phyloP scores from a whole-genome alignment of 805 yeast genomes.

The Saccharomycopsis selenospora region DNA sequence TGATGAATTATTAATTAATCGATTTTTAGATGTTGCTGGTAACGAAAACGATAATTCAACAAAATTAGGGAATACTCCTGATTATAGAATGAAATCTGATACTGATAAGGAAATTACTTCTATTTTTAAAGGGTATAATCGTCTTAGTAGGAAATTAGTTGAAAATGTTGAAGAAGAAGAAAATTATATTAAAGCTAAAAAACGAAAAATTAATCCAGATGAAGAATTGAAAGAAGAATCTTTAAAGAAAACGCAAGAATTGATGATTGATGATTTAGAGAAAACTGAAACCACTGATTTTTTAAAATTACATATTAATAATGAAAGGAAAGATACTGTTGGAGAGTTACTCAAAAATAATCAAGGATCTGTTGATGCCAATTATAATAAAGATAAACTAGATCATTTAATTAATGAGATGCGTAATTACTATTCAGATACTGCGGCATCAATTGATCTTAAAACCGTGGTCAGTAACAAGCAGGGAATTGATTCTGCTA shows the following conservation, averaged over 20 bases:
- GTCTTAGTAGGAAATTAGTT: conserved; percentile 77
- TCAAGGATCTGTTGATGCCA: not conserved
- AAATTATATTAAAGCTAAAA: conserved; percentile 30
- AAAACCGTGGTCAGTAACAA: conserved; percentile 23
- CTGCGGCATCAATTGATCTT: conserved; percentile 8
- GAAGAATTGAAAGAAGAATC: conserved; percentile 32
- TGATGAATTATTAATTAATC: conserved; percentile 44
- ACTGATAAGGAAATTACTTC: conserved; percentile 49
- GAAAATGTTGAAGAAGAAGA: conserved; percentile 39
- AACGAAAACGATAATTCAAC: conserved; percentile 77
- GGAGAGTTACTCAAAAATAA: conserved; percentile 1
- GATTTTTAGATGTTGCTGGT: conserved; percentile 71
- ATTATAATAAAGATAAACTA: not conserved
- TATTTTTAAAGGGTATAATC: conserved; percentile 81
- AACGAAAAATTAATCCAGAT: conserved; percentile 21
- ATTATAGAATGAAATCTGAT: conserved; percentile 73
- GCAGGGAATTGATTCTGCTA: conserved; percentile 28
- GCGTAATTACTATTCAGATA: not conserved
- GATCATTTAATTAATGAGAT: not conserved
- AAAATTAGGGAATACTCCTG: conserved; percentile 73
- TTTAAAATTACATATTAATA: conserved; percentile 39
- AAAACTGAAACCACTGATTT: conserved; percentile 42
- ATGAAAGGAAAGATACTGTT: conserved; percentile 13
- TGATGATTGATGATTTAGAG: conserved; percentile 46
- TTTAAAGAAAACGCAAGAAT: conserved; percentile 37